phyloP scores from a whole-genome alignment of 1,139 yeast species.

The Geotrichum fermentans region DNA sequence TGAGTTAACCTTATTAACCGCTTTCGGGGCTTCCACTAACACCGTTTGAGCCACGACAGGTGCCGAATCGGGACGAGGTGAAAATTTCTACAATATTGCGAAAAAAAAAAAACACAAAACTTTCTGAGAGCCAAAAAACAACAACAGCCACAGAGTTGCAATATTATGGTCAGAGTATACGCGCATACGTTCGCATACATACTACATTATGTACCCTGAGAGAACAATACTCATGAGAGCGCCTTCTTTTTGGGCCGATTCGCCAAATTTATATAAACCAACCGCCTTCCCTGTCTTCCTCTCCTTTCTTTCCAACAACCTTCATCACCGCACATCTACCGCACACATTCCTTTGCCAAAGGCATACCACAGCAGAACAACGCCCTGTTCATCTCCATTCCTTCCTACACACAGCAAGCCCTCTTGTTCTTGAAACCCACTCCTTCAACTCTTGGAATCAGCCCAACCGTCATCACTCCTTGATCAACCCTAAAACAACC shows the following conservation, averaged over 20 bases:
- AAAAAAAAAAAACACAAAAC: neutral
- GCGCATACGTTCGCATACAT: too few species aligned
- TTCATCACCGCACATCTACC: neutral
- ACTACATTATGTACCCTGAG: too few species aligned
- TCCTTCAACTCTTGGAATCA: too few species aligned
- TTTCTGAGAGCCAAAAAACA: neutral
- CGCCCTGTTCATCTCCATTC: constrained; percentile 2
- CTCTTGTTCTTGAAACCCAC: neutral
- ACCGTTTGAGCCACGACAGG: too few species aligned
- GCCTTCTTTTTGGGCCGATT: neutral
- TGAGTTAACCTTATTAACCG: too few species aligned
- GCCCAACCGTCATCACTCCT: neutral
- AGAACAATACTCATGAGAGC: neutral
- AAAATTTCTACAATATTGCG: neutral
- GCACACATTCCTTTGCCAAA: neutral
- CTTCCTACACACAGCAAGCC: too few species aligned
- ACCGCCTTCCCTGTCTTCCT: neutral
- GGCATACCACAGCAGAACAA: neutral
- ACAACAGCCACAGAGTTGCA: neutral
- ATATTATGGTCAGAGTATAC: neutral
- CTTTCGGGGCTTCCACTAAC: too few species aligned
- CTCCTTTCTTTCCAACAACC: neutral
- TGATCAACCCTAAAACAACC: neutral
- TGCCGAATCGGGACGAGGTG: too few species aligned
- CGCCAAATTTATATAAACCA: neutral